A percentile compares a stretch with the other conserved stretches of the same genome.
phyloP scores from a whole-genome alignment of 2,329 filamentous ascomycete genomes.

The Tolypocladium endophyticum region DNA sequence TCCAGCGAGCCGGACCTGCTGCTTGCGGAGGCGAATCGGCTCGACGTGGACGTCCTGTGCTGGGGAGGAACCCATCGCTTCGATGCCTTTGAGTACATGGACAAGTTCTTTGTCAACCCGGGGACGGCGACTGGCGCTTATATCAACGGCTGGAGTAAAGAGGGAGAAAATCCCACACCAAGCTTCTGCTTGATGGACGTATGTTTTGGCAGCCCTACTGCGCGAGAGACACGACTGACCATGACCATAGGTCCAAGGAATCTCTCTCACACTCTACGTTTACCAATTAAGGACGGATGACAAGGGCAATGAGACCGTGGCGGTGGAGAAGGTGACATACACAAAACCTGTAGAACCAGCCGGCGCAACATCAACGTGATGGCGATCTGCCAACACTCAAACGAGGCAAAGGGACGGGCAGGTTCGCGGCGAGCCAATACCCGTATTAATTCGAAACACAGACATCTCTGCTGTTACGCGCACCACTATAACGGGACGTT shows the following conservation, averaged over 20 bases:
- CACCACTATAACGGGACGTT: not conserved
- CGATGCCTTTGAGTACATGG: conserved; percentile 63
- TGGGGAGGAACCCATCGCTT: conserved; percentile 59
- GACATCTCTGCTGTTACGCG: not conserved
- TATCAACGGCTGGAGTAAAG: conserved; percentile 44
- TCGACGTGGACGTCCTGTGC: conserved; percentile 60
- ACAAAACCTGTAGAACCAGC: conserved; percentile 61
- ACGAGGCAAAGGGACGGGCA: not conserved
- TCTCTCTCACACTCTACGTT: conserved; percentile 90
- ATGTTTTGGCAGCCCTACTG: conserved; percentile 31
- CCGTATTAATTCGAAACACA: conserved; percentile 7
- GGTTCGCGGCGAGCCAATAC: conserved; percentile 12
- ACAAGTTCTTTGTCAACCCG: conserved; percentile 64
- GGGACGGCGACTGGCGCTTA: conserved; percentile 57
- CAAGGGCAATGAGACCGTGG: conserved; percentile 67
- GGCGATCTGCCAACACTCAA: conserved; percentile 3
- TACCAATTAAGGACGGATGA: conserved; percentile 75
- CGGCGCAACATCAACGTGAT: conserved; percentile 34
- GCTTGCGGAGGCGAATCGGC: conserved; percentile 55
- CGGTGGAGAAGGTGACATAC: conserved; percentile 78
- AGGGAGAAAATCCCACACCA: conserved; percentile 65
- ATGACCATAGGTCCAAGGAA: conserved; percentile 69
- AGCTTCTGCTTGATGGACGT: conserved; percentile 99
- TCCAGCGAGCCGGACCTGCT: conserved; percentile 57
- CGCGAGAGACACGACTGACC: not conserved